Conservation (phyloP, 2,329 filamentous ascomycete species). For the Cladorrhinum sp. region DNA sequence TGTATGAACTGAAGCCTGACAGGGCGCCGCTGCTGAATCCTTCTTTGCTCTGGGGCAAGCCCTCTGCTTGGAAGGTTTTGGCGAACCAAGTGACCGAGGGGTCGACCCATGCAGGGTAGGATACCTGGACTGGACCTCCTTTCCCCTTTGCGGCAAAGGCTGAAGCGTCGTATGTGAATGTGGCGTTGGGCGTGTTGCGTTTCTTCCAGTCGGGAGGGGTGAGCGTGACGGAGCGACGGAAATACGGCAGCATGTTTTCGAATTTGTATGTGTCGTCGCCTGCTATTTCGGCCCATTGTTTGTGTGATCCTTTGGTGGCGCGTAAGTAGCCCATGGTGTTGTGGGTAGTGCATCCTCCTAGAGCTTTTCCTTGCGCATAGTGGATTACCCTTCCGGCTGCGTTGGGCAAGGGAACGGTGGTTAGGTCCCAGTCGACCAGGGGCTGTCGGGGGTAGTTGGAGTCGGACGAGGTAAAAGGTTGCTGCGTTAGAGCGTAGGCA, state of each 20-base stretch:
- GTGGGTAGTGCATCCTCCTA: constrained; percentile 32
- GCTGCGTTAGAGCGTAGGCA: constrained; percentile 20
- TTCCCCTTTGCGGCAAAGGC: constrained; percentile 16
- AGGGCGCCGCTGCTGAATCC: constrained; percentile 43
- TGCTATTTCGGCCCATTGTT: constrained; percentile 33
- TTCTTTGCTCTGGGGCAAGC: constrained; percentile 31
- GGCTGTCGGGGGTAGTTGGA: constrained; percentile 8
- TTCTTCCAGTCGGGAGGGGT: neutral
- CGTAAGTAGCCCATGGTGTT: constrained; percentile 33
- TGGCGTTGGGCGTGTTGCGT: constrained; percentile 19
- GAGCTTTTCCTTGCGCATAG: constrained; percentile 37
- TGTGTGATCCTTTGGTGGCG: constrained; percentile 25
- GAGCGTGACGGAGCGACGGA: constrained; percentile 29
- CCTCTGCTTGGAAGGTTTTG: constrained; percentile 38
- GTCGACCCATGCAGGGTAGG: constrained; percentile 28
- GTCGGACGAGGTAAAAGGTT: constrained; percentile 6
- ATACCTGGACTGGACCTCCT: constrained; percentile 30
- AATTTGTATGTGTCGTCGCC: constrained; percentile 28
- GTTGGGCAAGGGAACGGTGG: constrained; percentile 28
- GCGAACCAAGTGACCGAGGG: constrained; percentile 27
- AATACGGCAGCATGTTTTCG: constrained; percentile 33
- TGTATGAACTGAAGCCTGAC: constrained; percentile 35
- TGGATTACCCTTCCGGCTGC: constrained; percentile 31
- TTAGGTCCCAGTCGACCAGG: constrained; percentile 32
- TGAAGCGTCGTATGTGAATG: constrained; percentile 26